These are phyloP conservation scores for Tricholoma sp. DNA, from an alignment of 768 basidiomycete species.

Conservation along the genomic window DNA sequence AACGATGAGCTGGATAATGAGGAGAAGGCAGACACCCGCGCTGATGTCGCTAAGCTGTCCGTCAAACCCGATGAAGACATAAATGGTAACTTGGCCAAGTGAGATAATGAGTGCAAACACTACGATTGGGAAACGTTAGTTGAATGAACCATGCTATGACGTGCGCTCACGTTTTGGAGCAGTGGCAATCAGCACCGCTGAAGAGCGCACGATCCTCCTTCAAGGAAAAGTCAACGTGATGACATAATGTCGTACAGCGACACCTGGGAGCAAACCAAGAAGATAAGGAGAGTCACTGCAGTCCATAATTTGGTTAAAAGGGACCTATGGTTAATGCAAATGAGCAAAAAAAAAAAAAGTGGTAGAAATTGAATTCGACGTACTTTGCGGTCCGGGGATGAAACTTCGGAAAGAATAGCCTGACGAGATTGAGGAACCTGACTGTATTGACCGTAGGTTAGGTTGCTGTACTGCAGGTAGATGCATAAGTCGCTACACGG, in stretches of 20 bases:
- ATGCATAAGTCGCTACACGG: conserved; percentile 47
- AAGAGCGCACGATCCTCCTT: conserved; percentile 97
- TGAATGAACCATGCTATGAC: neutral
- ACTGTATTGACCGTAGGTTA: conserved; percentile 41
- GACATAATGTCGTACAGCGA: conserved; percentile 99
- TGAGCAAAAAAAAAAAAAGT: neutral
- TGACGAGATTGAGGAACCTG: conserved; percentile 96
- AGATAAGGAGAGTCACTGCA: conserved; percentile 97
- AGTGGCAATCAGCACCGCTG: conserved; percentile 94
- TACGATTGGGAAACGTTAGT: conserved; percentile 23
- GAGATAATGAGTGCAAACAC: conserved; percentile 97
- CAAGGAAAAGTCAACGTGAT: conserved; percentile 93
- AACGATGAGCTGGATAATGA: conserved; percentile 93
- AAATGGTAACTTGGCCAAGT: conserved; percentile 94
- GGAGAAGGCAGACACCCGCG: conserved; percentile 92
- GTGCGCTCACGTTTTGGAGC: conserved; percentile 76
- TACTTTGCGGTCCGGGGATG: conserved; percentile 96
- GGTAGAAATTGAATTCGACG: conserved; percentile 9
- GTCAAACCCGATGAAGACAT: conserved; percentile 95
- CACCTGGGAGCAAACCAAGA: conserved; percentile 98
- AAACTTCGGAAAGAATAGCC: conserved; percentile 97
- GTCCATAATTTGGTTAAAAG: conserved; percentile 99
- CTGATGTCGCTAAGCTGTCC: conserved; percentile 91
- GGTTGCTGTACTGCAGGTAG: neutral
- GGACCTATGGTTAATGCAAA: conserved; percentile 52